A percentile compares a stretch with the other conserved stretches of the same genome.
These are phyloP conservation scores for Orbilia ellipsospora DNA, from an alignment of 2,329 filamentous ascomycete genomes.

Conservation along the genomic window DNA sequence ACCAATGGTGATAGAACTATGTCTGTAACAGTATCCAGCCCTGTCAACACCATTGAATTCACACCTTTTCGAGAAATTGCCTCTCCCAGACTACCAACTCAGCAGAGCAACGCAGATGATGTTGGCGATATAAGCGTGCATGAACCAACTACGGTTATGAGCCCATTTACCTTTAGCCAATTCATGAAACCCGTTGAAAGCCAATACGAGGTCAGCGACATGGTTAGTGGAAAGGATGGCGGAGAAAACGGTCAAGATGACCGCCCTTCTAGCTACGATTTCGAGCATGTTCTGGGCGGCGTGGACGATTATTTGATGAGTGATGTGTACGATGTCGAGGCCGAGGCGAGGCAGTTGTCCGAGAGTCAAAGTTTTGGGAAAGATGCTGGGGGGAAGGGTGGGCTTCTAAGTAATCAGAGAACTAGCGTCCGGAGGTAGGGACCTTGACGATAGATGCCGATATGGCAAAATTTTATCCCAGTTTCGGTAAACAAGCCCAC, in stretches of 20 bases:
- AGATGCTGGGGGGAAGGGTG: background rate
- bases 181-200: conserved; percentile 45
- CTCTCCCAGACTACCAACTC: conserved; percentile 7
- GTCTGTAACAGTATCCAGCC: conserved; percentile 16
- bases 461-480: background rate
- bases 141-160: conserved; percentile 40
- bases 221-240: conserved; percentile 1
- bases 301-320: conserved; percentile 53
- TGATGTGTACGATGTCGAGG: conserved; percentile 52
- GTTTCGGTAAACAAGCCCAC: no score
- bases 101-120: background rate
- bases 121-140: conserved; percentile 5
- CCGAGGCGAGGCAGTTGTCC: conserved; percentile 38
- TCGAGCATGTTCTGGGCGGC: conserved; percentile 44
- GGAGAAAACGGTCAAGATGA: conserved; percentile 11
- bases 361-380: conserved; percentile 14
- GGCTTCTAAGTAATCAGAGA: background rate
- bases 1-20: background rate
- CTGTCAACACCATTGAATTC: conserved; percentile 23
- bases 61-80: conserved; percentile 30
- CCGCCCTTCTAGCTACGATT: conserved; percentile 39
- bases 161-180: conserved; percentile 48
- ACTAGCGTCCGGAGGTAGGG: background rate
- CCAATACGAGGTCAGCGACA: conserved; percentile 38
- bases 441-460: background rate